Evolutionary conservation across 2,329 filamentous ascomycete genomes (phyloP).

Genomic region (Xylaria sp.): DNA sequence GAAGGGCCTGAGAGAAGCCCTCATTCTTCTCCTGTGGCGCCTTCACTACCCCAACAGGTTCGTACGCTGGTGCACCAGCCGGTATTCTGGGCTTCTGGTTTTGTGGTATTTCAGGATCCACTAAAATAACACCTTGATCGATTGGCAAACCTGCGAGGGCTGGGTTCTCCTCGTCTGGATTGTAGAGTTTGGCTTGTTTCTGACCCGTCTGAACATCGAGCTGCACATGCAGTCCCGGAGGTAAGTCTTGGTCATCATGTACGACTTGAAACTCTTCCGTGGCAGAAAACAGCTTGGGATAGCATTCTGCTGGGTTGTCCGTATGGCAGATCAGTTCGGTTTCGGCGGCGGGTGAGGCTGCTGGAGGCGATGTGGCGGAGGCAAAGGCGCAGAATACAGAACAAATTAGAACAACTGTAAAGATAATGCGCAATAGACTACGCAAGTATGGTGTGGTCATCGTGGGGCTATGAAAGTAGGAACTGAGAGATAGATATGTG

Average conservation of each 20-base stretch:
- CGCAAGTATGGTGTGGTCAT: slow-evolving; percentile 40
- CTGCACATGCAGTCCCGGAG: slow-evolving; percentile 72
- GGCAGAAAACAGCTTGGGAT: slow-evolving; percentile 71
- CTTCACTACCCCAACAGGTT: slow-evolving; percentile 67
- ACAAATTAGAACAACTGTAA: slow-evolving; percentile 37
- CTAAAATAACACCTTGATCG: slow-evolving; percentile 64
- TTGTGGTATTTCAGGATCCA: slow-evolving; percentile 59
- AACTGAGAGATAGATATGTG: background rate
- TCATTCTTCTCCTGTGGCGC: slow-evolving; percentile 57
- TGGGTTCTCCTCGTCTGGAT: slow-evolving; percentile 63
- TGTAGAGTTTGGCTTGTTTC: slow-evolving; percentile 74
- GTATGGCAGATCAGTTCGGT: slow-evolving; percentile 74
- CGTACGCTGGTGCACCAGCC: slow-evolving; percentile 66
- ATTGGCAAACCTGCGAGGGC: slow-evolving; percentile 63
- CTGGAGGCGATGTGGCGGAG: slow-evolving; percentile 48
- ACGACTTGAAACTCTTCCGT: slow-evolving; percentile 73
- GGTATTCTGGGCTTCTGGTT: slow-evolving; percentile 53
- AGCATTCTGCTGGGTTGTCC: slow-evolving; percentile 69
- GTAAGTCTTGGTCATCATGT: slow-evolving; percentile 72
- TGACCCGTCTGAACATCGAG: slow-evolving; percentile 72
- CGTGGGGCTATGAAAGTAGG: slow-evolving; percentile 5
- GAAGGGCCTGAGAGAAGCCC: slow-evolving; percentile 60
- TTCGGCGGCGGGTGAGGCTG: slow-evolving; percentile 53
- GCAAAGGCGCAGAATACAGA: slow-evolving; percentile 41
- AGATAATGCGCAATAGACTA: slow-evolving; percentile 32